Conservation (phyloP, 805 yeast genomes). For the Blastobotrys parvus region DNA sequence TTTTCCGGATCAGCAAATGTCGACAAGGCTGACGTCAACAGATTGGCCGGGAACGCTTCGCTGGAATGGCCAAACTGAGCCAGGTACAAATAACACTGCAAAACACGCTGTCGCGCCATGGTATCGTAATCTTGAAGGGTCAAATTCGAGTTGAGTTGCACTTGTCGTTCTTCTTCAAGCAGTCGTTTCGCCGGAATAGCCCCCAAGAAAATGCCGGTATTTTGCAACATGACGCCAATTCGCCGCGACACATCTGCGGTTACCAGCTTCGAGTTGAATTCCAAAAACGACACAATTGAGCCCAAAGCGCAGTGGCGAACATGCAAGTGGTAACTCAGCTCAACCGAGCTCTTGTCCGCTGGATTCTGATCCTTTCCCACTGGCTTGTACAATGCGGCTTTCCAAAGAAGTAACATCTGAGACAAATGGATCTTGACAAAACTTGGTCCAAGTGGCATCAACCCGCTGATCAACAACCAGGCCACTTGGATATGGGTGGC, state of each 20-base stretch:
- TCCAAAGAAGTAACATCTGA: slow-evolving; percentile 59
- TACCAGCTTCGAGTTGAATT: slow-evolving; percentile 29
- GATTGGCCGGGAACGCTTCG: slow-evolving; percentile 33
- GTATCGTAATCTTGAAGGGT: slow-evolving; percentile 24
- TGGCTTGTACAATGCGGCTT: slow-evolving; percentile 39
- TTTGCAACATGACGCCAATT: slow-evolving; percentile 42
- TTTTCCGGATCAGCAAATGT: slow-evolving; percentile 26
- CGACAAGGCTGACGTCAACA: slow-evolving; percentile 27
- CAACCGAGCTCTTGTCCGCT: slow-evolving; percentile 27
- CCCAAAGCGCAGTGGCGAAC: slow-evolving; percentile 52
- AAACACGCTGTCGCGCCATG: slow-evolving; percentile 35
- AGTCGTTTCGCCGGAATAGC: slow-evolving; percentile 23
- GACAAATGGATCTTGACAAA: slow-evolving; percentile 48
- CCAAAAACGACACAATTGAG: slow-evolving; percentile 45
- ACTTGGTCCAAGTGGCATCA: slow-evolving; percentile 51
- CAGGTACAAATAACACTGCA: slow-evolving; percentile 37
- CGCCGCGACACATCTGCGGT: slow-evolving; percentile 38
- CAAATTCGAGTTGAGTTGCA: slow-evolving; percentile 17
- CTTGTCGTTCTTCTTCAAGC: slow-evolving; percentile 18
- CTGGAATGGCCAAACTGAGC: slow-evolving; percentile 17
- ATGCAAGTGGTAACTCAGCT: slow-evolving; percentile 33
- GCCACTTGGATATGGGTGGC: slow-evolving; percentile 38
- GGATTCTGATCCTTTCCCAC: slow-evolving; percentile 36
- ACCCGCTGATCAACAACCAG: slow-evolving; percentile 58
- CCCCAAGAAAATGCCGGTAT: slow-evolving; percentile 25